Base-by-base conservation (phyloP, 148 eudicot genomes). In the Polygonum maritimum region DNA sequence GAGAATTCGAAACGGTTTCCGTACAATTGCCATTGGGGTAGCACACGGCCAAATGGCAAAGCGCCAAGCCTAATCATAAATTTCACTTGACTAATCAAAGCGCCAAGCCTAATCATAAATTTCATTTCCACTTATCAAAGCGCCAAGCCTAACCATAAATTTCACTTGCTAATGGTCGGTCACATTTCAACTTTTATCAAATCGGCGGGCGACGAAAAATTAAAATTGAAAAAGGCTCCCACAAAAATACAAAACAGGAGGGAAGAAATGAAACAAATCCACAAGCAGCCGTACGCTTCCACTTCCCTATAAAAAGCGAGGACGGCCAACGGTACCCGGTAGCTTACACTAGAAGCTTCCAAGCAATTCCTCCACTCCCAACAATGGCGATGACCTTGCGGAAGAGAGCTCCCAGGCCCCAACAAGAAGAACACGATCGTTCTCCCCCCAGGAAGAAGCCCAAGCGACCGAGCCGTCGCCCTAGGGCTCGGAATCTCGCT, bases 371-470 rank as follows among this genome's bases (percentile, higher is more conserved):
- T 26, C 31, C 31, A 26, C 31, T 0, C 1, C 31, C 71, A 67
- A 38, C 71, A 15, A 67, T 67, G 71, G 71, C 71, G 44, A 67
- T 67, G 71, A 67, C 71, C 21, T 16, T 67, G 44, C 38, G 71
- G 35, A 36, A 67, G 71, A 67, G 71, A 14, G 71, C 15, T 35
- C 19, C 71, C 71, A 67, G 71, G 44, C 44, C 71, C 21, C 44
- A 67, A 67, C 44, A 67, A 67, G 44, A 67, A 38, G 16, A 13
- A 9, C 38, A 44, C 71, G 71, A 67, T 41, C 7, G 44, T 15
- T 67, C 44, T 33, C 71, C 71, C 3, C 12, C 5, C 0, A 15
- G 21, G 44, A 67, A 67, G 71, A 36, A 16, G 71, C 44, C 71
- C 7, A 67, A 36, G 15, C 1, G 44, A 67, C 45, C 4, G 7